Percentiles rank a stretch among this genome's conserved stretches.
Evolutionary conservation across 768 basidiomycete species (phyloP).

Genomic region (Termitomyces sp.): DNA sequence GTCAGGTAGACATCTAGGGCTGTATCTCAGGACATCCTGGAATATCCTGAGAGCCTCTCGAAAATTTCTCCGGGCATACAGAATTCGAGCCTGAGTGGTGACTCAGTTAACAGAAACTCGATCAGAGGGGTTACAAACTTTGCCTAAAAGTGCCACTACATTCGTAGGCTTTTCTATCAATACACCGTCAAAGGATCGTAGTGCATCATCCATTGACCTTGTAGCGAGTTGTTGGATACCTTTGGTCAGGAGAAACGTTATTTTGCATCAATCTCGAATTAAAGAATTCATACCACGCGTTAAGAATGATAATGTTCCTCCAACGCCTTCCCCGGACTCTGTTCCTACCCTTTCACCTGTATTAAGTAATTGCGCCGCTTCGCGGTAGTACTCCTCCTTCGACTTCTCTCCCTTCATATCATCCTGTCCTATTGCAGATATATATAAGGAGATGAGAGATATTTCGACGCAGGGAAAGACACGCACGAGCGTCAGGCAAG

Average conservation of each 20-base stretch:
- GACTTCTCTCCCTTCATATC: slow-evolving; percentile 49
- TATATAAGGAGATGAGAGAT: background rate
- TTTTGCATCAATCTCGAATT: background rate
- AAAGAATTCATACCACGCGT: slow-evolving; percentile 51
- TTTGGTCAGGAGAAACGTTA: slow-evolving; percentile 19
- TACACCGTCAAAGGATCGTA: slow-evolving; percentile 76
- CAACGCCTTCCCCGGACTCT: slow-evolving; percentile 55
- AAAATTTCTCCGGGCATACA: slow-evolving; percentile 74
- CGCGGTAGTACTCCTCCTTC: slow-evolving; percentile 64
- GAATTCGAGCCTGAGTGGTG: slow-evolving; percentile 63
- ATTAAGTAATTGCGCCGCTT: slow-evolving; percentile 68
- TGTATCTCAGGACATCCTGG: slow-evolving; percentile 75
- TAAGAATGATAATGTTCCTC: slow-evolving; percentile 53
- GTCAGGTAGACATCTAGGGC: slow-evolving; percentile 80
- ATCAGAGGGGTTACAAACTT: slow-evolving; percentile 38
- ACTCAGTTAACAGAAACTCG: background rate
- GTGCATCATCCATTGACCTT: slow-evolving; percentile 76
- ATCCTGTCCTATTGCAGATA: slow-evolving; percentile 50
- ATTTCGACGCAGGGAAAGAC: background rate
- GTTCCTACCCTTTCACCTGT: slow-evolving; percentile 45
- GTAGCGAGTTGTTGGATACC: slow-evolving; percentile 81
- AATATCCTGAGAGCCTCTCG: slow-evolving; percentile 79
- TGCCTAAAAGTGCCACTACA: slow-evolving; percentile 80
- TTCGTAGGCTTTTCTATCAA: slow-evolving; percentile 78
- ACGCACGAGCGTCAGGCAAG: slow-evolving; percentile 68